phyloP scores from a whole-genome alignment of 164 flowering plant genomes.

The Vitis labrusca region DNA sequence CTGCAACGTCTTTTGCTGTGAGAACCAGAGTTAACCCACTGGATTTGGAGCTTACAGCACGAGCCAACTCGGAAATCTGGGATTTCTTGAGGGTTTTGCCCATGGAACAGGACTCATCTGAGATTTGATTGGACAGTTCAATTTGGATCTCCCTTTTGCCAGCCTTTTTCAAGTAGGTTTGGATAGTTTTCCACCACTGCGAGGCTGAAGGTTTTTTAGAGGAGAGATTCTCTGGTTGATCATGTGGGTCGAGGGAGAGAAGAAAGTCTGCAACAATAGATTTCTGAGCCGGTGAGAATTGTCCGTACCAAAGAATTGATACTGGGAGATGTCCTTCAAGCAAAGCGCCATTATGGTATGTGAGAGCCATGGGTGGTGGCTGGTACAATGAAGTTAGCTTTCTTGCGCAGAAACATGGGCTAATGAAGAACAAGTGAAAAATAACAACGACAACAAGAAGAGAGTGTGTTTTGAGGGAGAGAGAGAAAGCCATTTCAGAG shows the following conservation, averaged over 20 bases:
- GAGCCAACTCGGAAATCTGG: constrained; percentile 31
- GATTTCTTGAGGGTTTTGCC: constrained; percentile 34
- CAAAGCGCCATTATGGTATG: constrained; percentile 46
- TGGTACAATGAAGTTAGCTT: constrained; percentile 30
- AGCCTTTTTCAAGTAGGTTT: constrained; percentile 25
- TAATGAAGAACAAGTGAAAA: constrained; percentile 8
- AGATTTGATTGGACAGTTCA: constrained; percentile 20
- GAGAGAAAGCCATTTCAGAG: constrained; percentile 17
- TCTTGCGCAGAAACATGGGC: constrained; percentile 23
- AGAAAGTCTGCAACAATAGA: constrained; percentile 45
- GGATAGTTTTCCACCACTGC: constrained; percentile 35
- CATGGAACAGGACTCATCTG: constrained; percentile 30
- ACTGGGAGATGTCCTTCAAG: constrained; percentile 42
- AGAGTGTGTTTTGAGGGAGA: background rate
- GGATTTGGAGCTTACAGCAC: too few species aligned
- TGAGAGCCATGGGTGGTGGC: constrained; percentile 33
- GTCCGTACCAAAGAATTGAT: constrained; percentile 47
- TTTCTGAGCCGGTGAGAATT: constrained; percentile 38
- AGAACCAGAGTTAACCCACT: constrained; percentile 29
- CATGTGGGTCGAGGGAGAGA: constrained; percentile 28
- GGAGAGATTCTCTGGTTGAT: background rate
- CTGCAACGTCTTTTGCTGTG: constrained; percentile 39
- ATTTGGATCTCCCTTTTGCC: constrained; percentile 17
- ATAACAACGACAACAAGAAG: constrained; percentile 15
- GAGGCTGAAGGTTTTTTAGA: constrained; percentile 24